Base-by-base conservation (phyloP, 306 rosid genomes). In the Gastrolobium villosum region DNA sequence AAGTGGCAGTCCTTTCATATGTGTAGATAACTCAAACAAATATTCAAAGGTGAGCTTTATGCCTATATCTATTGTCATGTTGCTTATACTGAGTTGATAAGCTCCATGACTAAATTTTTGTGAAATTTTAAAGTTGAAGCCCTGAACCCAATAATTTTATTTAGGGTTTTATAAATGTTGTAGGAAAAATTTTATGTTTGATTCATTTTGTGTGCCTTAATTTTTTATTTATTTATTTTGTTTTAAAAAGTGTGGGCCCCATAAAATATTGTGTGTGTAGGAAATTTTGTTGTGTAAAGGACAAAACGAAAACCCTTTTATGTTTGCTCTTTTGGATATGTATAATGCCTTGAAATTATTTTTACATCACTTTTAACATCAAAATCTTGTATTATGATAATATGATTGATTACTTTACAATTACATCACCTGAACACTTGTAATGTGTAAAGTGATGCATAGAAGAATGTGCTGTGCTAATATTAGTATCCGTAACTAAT, bases 1-100 rank as follows among this genome's bases (percentile, higher is more conserved):
- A 78, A 75, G 74, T 74, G 78, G 65, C 85, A 83, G 15, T 55
- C 61, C 52, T 75, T 89, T 48, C 84, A 80, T 56, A 70, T 43
- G 13, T 59, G 54, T 35, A 66, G 46, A 85, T 70, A 68, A 66
- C 70, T 36, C 83, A 55, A 31, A 69, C 81, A 75, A 49, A 80
- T 70, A 48, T 48, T 71, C 79, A 54, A 62, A 71, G 45, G 8
- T 69, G 4, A 74, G 61, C 50, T 28, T 77, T 67, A 54, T 31
- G 32, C 61, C 41, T 48, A 6, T 48, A 73, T 54, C 52, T 31
- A 69, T 32, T 55, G 59, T 15, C 74, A 45, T 41, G 20, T 53
- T 69, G 59, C 70, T 76, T 28, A 34, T 56, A 35, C 20, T 52
- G 7, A n/a, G 5, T 37, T 2, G 50, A 75, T 36, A 49, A 48